phyloP scores from a whole-genome alignment of 768 basidiomycete genomes.

The Termitomyces sp. region DNA sequence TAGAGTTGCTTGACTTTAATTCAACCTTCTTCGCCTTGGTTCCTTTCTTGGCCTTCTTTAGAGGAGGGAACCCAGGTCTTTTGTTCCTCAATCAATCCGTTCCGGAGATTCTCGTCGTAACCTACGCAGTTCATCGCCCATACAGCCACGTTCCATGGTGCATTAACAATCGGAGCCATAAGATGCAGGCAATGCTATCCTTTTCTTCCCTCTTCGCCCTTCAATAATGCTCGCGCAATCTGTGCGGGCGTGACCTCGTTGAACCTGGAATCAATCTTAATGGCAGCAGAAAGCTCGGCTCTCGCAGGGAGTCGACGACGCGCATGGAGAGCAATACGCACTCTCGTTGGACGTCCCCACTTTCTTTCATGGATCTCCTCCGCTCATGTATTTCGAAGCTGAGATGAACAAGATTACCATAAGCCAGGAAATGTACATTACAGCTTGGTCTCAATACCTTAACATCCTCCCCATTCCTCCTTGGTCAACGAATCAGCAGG shows the following conservation, averaged over 20 bases:
- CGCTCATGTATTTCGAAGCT: constrained; percentile 9
- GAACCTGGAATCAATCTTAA: not conserved
- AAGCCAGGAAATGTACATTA: not conserved
- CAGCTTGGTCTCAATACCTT: not conserved
- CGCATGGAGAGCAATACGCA: constrained; percentile 8
- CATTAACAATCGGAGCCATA: not conserved
- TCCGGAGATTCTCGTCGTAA: not conserved
- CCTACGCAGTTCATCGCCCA: constrained; percentile 1
- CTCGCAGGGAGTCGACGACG: constrained; percentile 3
- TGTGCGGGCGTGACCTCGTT: not conserved
- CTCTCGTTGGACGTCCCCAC: constrained; percentile 8
- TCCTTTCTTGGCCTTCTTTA: not conserved
- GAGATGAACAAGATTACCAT: not conserved
- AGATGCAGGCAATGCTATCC: not conserved
- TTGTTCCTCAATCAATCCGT: not conserved
- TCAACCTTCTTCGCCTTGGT: not conserved
- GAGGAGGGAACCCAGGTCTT: not conserved
- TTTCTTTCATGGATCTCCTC: not conserved
- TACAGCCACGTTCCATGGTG: not conserved
- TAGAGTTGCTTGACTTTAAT: not conserved
- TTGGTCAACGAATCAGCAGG: constrained; percentile 9
- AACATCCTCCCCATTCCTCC: constrained; percentile 9
- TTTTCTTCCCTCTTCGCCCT: constrained; percentile 7
- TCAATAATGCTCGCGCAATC: constrained; percentile 1
- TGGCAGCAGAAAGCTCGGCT: constrained; percentile 1